These are phyloP conservation scores for Paratinospora sagittata DNA, from an alignment of 164 flowering plant species.

Conservation along the genomic window DNA sequence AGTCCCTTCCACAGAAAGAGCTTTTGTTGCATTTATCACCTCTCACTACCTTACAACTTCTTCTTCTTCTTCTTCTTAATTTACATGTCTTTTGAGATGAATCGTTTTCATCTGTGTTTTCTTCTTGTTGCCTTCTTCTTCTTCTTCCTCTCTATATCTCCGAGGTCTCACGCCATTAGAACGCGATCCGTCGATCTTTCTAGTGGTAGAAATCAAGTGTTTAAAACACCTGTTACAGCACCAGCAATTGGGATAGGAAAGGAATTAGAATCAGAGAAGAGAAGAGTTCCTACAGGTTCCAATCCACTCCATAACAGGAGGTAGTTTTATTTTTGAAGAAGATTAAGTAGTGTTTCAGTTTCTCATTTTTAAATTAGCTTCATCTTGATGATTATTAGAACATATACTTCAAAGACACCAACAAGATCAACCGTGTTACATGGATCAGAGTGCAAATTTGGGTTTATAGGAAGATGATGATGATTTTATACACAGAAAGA, in stretches of 20 bases:
- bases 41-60: background rate
- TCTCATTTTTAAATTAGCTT: too few relatives aligned
- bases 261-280: constrained; percentile 29
- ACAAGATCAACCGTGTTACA: background rate
- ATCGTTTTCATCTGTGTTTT: constrained; percentile 22
- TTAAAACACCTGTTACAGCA: constrained; percentile 2
- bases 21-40: constrained; percentile 3
- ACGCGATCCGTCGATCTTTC: constrained; percentile 9
- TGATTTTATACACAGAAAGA: background rate
- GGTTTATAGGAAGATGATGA: background rate
- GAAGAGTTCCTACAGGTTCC: constrained; percentile 50
- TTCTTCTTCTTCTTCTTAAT: background rate
- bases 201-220: constrained; percentile 8
- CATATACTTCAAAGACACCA: background rate
- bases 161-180: constrained; percentile 11
- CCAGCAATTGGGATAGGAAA: constrained; percentile 8
- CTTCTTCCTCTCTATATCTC: constrained; percentile 16
- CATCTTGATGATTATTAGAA: background rate
- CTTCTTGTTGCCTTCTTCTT: constrained; percentile 15
- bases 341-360: background rate
- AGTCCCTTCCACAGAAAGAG: background rate
- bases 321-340: constrained; percentile 7
- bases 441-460: background rate
- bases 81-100: constrained; percentile 16
- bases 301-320: constrained; percentile 52